These are phyloP conservation scores for Aspergillus costaricaensis DNA, from an alignment of 2,329 filamentous ascomycete genomes.

Conservation along the genomic window DNA sequence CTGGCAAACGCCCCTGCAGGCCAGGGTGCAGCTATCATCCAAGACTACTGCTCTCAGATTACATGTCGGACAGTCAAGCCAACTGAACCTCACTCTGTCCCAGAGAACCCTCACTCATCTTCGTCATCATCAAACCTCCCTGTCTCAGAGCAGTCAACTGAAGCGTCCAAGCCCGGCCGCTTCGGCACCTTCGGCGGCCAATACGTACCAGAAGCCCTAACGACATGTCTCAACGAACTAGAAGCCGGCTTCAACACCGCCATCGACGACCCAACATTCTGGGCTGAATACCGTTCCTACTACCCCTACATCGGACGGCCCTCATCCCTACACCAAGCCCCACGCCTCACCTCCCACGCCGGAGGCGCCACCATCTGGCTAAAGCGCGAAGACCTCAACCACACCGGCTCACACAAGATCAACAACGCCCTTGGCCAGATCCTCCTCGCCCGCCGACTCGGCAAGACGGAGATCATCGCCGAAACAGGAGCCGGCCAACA, in stretches of 20 bases:
- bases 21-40: slow-evolving; percentile 66
- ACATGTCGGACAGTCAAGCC: slow-evolving; percentile 55
- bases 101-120: not conserved
- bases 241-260: slow-evolving; percentile 86
- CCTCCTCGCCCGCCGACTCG: slow-evolving; percentile 79
- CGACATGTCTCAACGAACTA: slow-evolving; percentile 86
- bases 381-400: slow-evolving; percentile 94
- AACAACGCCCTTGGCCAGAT: slow-evolving; percentile 96
- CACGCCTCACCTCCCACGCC: slow-evolving; percentile 79
- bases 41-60: slow-evolving; percentile 79
- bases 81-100: not conserved
- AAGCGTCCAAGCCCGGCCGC: not conserved
- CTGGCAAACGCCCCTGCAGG: slow-evolving; percentile 66
- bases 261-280: slow-evolving; percentile 81
- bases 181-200: slow-evolving; percentile 95
- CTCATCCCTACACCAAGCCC: slow-evolving; percentile 81
- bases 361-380: slow-evolving; percentile 95
- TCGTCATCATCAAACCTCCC: not conserved
- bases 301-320: slow-evolving; percentile 94
- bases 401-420: slow-evolving; percentile 97
- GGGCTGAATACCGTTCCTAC: slow-evolving; percentile 90
- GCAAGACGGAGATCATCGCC: slow-evolving; percentile 94
- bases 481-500: slow-evolving; percentile 96
- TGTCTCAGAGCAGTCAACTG: not conserved
- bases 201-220: slow-evolving; percentile 94